phyloP scores from a whole-genome alignment of 2,329 filamentous ascomycete species.

The Ophiostoma himal-ulmi region DNA sequence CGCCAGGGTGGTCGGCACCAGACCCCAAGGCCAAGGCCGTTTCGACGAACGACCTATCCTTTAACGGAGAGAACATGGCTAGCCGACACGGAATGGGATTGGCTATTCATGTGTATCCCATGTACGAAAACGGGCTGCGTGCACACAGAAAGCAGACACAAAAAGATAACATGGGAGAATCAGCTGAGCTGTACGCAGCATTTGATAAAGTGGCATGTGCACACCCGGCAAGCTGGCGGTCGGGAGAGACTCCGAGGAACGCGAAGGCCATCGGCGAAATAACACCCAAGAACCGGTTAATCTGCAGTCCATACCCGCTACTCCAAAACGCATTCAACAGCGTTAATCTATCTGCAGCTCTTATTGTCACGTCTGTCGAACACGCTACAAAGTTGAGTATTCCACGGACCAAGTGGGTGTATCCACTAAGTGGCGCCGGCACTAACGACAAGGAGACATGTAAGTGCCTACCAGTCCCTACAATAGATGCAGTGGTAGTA shows the following conservation, averaged over 20 bases:
- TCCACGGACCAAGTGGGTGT: slow-evolving; percentile 17
- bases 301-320: slow-evolving; percentile 23
- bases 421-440: slow-evolving; percentile 20
- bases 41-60: slow-evolving; percentile 16
- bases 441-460: slow-evolving; percentile 21
- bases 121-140: slow-evolving; percentile 24
- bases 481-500: too few relatives aligned
- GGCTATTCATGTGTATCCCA: slow-evolving; percentile 22
- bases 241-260: slow-evolving; percentile 18
- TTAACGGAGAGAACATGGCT: slow-evolving; percentile 18
- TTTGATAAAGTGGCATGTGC: slow-evolving; percentile 20
- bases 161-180: slow-evolving; percentile 17
- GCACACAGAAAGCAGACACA: slow-evolving; percentile 20
- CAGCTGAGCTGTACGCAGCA: slow-evolving; percentile 21
- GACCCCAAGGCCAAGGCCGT: slow-evolving; percentile 17
- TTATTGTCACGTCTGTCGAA: slow-evolving; percentile 21
- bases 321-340: slow-evolving; percentile 23
- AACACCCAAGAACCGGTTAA: slow-evolving; percentile 21
- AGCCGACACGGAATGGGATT: slow-evolving; percentile 21
- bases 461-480: background rate
- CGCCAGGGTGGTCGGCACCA: slow-evolving; percentile 18
- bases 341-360: slow-evolving; percentile 22
- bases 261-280: slow-evolving; percentile 14
- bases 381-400: slow-evolving; percentile 20
- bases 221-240: slow-evolving; percentile 21